phyloP scores from a whole-genome alignment of 768 basidiomycete species.

The Tephrocybe sp. region DNA sequence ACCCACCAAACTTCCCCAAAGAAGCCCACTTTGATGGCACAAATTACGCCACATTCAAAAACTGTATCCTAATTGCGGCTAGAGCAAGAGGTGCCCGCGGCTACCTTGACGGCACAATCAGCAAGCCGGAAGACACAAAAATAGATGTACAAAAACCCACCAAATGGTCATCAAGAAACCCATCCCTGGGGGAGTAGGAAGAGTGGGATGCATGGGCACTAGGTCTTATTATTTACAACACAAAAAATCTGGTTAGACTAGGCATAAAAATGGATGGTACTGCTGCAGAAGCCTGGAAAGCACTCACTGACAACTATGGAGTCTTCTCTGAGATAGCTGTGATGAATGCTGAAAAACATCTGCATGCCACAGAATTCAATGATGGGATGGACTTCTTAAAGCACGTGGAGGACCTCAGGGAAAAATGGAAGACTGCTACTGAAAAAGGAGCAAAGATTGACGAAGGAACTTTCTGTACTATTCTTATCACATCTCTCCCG shows the following conservation, averaged over 20 bases:
- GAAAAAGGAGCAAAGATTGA: slow-evolving; percentile 17
- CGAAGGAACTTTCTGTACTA: slow-evolving; percentile 15
- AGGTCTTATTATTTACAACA: slow-evolving; percentile 19
- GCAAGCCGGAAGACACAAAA: no score
- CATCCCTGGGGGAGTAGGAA: slow-evolving; percentile 20
- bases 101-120: slow-evolving; percentile 22
- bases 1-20: slow-evolving; percentile 20
- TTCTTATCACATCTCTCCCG: slow-evolving; percentile 16
- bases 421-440: slow-evolving; percentile 17
- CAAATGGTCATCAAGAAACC: slow-evolving; percentile 10
- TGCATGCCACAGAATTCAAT: slow-evolving; percentile 6
- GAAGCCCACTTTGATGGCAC: slow-evolving; percentile 20
- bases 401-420: slow-evolving; percentile 17
- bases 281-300: slow-evolving; percentile 20
- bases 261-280: slow-evolving; percentile 22
- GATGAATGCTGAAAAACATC: slow-evolving; percentile 2
- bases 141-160: no score
- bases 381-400: slow-evolving; percentile 12
- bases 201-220: slow-evolving; percentile 18
- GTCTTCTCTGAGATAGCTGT: slow-evolving; percentile 10
- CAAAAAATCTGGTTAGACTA: slow-evolving; percentile 22
- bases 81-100: slow-evolving; percentile 15
- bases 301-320: slow-evolving; percentile 16
- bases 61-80: slow-evolving; percentile 11
- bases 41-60: slow-evolving; percentile 17